Base-by-base conservation (phyloP, 106 monocot species). In the Hemerocallis citrina region DNA sequence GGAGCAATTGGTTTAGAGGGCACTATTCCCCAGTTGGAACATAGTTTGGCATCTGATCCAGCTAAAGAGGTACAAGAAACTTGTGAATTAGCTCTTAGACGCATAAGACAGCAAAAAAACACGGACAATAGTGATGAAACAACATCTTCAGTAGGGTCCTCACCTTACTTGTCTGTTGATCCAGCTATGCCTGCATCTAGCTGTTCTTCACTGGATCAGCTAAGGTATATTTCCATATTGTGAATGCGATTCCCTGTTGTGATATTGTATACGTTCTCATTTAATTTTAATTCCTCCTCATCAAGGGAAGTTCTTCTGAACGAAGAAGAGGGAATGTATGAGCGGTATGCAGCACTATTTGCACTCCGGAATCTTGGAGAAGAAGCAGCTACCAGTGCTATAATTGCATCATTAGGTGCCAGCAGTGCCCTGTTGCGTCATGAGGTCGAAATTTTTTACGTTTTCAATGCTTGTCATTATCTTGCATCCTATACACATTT, bases 31-130 rank as follows among this genome's bases (percentile, higher is more conserved):
- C 34, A 88, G 24, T 60, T 98, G 60, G 72, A 77, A 66, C 72
- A 78, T 44, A 82, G 79, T 67, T 63, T 91, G 64, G 36, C n/a
- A 27, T 66, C 68, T 52, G 98, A 98, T 71, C 92, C 98, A 61
- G 88, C 88, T 57, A 64, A 55, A n/a, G 98, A 98, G 73, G 98
- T 98, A 61, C 58, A 77, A 79, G 98, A 98, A 80, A 98, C 98
- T 35, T 98, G 98, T 64, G 91, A 92, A 73, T 61, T 98, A 64
- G 98, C 98, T 41, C 79, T 98, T 47, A 85, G 75, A 67, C 81
- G 98, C 25, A 92, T 88, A 23, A 64, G 64, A 47, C 81, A 84
- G 45, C 76, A 85, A 64, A 82, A 82, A 14, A 75, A 57, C 9
- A 59, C n/a, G 17, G 62, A 11, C 7, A 31, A 23, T 38, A 75